phyloP scores from a whole-genome alignment of 2,329 filamentous ascomycete genomes.

The Fusarium mundagurra region DNA sequence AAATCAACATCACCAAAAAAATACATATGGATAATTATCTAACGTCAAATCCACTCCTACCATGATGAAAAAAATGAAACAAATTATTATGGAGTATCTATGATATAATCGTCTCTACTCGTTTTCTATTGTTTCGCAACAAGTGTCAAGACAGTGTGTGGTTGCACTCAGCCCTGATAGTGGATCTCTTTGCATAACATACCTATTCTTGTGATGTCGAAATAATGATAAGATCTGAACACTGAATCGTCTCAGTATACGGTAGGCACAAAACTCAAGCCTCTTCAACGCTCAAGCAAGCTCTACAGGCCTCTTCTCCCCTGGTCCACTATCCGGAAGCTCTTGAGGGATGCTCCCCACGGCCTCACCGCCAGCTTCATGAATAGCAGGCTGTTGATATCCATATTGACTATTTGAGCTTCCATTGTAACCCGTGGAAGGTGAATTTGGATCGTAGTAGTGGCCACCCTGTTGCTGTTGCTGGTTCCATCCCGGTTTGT shows the following conservation, averaged over 20 bases:
- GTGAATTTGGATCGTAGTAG: slow-evolving; percentile 2
- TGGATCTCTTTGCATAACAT: background rate
- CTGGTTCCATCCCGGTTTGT: background rate
- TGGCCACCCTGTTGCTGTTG: slow-evolving; percentile 4
- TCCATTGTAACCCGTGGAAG: background rate
- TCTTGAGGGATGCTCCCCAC: slow-evolving; percentile 15
- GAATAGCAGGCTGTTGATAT: background rate
- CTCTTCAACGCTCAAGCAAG: background rate
- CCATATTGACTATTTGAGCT: background rate
- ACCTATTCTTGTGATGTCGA: background rate
- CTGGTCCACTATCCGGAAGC: background rate
- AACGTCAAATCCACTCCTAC: background rate
- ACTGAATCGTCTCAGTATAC: background rate
- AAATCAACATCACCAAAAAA: background rate
- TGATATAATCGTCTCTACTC: background rate
- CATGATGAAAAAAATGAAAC: background rate
- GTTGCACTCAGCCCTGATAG: slow-evolving; percentile 10
- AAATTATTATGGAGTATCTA: background rate
- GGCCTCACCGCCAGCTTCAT: slow-evolving; percentile 17
- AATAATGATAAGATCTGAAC: background rate
- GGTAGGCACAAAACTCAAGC: background rate
- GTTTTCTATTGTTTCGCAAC: background rate
- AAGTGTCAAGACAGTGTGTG: background rate
- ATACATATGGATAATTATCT: background rate
- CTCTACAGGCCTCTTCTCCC: slow-evolving; percentile 10